Percentiles rank a stretch among this genome's conserved stretches.
These are phyloP conservation scores for Neonectria sp. DNA, from an alignment of 2,329 filamentous ascomycete species.

Conservation along the genomic window DNA sequence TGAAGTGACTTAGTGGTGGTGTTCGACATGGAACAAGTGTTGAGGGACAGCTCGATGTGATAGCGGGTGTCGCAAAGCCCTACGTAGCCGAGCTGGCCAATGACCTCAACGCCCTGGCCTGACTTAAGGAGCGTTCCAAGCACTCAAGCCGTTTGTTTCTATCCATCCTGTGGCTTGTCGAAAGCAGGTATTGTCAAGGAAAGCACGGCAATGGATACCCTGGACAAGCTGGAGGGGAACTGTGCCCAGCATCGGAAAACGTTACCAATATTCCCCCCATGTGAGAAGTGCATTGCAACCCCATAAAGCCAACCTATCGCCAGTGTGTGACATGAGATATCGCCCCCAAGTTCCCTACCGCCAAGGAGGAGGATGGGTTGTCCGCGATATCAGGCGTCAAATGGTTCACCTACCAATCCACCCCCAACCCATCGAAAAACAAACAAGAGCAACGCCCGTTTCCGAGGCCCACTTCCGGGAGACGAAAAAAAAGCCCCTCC, in stretches of 20 bases:
- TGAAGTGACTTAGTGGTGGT: background rate
- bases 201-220: background rate
- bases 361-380: background rate
- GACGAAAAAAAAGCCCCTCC: constrained; percentile 1
- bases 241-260: constrained; percentile 6
- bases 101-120: background rate
- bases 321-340: no score
- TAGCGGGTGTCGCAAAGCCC: background rate
- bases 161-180: background rate
- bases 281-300: no score
- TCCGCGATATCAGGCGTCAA: background rate
- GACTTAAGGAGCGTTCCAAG: background rate
- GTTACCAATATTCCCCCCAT: background rate
- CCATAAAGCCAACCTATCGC: no score
- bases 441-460: background rate
- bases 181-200: background rate
- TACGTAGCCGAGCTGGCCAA: background rate
- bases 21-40: background rate
- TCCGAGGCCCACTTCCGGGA: background rate
- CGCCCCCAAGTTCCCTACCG: no score
- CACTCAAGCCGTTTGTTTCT: background rate
- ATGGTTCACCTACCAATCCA: background rate
- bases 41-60: background rate
- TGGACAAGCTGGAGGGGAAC: background rate
- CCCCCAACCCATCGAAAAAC: background rate